These are phyloP conservation scores for Scedosporium apiospermum DNA, from an alignment of 2,329 filamentous ascomycete species.

Conservation along the genomic window DNA sequence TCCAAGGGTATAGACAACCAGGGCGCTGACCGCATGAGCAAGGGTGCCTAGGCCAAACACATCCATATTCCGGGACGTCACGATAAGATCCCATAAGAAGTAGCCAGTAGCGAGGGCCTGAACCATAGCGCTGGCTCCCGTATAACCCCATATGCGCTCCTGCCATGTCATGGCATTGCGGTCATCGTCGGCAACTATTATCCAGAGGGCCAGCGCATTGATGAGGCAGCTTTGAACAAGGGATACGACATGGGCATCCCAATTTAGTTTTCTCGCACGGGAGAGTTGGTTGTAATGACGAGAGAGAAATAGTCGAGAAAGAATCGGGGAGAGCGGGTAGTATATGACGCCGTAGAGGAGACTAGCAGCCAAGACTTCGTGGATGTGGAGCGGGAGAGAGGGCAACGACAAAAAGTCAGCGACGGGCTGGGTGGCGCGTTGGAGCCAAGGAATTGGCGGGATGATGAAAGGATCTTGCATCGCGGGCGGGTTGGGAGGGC, in stretches of 20 bases:
- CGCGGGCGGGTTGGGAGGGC: slow-evolving; percentile 15
- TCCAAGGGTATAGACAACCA: slow-evolving; percentile 66
- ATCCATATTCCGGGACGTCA: slow-evolving; percentile 57
- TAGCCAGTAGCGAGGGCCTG: slow-evolving; percentile 72
- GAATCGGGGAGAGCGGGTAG: slow-evolving; percentile 53
- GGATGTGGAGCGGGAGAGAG: slow-evolving; percentile 65
- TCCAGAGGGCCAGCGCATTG: slow-evolving; percentile 63
- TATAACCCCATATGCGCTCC: slow-evolving; percentile 70
- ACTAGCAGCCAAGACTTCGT: slow-evolving; percentile 62
- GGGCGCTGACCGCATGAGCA: slow-evolving; percentile 65
- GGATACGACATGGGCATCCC: slow-evolving; percentile 82
- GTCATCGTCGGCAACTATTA: slow-evolving; percentile 60
- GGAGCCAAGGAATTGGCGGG: slow-evolving; percentile 47
- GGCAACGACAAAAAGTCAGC: slow-evolving; percentile 52
- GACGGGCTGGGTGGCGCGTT: slow-evolving; percentile 49
- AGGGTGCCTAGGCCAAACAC: slow-evolving; percentile 71
- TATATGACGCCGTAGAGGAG: slow-evolving; percentile 61
- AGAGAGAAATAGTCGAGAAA: slow-evolving; percentile 56
- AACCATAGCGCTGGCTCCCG: slow-evolving; percentile 59
- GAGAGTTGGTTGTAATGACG: slow-evolving; percentile 53
- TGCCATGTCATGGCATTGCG: slow-evolving; percentile 55
- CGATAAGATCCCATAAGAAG: slow-evolving; percentile 72
- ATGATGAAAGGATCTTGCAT: slow-evolving; percentile 71
- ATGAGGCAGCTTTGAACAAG: slow-evolving; percentile 68
- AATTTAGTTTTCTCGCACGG: slow-evolving; percentile 60